These are phyloP conservation scores for Grosmannia clavigera DNA, from an alignment of 2,329 filamentous ascomycete genomes.

Conservation along the genomic window DNA sequence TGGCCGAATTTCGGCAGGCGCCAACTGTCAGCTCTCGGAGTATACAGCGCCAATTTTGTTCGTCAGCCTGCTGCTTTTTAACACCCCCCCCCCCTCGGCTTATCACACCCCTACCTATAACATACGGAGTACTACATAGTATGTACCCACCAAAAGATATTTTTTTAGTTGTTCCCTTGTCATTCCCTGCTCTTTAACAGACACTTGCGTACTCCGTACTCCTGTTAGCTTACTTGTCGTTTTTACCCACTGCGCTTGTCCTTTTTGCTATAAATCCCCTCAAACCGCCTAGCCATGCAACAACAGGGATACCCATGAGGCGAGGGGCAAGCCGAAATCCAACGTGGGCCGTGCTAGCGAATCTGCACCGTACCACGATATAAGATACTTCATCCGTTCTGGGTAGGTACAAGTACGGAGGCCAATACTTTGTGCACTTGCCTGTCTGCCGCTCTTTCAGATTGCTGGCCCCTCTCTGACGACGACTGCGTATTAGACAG, in stretches of 20 bases:
- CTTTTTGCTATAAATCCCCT: neutral
- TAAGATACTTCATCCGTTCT: neutral
- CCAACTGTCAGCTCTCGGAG: neutral
- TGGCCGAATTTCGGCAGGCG: neutral
- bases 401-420: neutral
- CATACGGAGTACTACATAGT: too few species aligned
- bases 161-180: neutral
- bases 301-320: slow-evolving; percentile 2
- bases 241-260: neutral
- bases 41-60: neutral
- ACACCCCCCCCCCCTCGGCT: neutral
- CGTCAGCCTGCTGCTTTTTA: neutral
- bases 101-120: neutral
- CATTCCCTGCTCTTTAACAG: slow-evolving; percentile 1
- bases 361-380: neutral
- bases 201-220: neutral
- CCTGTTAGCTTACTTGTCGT: neutral
- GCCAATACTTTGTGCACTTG: neutral
- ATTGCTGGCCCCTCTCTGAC: neutral
- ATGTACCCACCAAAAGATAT: neutral
- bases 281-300: slow-evolving; percentile 1
- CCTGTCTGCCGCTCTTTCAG: neutral
- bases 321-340: slow-evolving; percentile 4
- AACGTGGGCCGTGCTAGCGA: neutral
- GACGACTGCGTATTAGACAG: neutral